phyloP scores from a whole-genome alignment of 805 yeast genomes.

The Candida railenensis region DNA sequence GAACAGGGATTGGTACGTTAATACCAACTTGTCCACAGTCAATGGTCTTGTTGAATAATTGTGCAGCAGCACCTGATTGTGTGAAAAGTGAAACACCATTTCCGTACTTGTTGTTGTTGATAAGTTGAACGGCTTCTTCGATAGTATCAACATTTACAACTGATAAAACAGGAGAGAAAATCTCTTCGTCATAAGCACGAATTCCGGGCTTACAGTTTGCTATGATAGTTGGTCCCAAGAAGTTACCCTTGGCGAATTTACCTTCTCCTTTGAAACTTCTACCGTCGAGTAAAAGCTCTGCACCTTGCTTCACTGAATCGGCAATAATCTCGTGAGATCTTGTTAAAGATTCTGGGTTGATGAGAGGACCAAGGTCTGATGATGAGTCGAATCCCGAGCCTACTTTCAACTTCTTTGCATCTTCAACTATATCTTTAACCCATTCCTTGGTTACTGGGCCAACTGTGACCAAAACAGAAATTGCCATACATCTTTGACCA shows the following conservation, averaged over 20 bases:
- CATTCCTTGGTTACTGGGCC: constrained; percentile 59
- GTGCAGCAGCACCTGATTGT: constrained; percentile 65
- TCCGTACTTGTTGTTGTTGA: constrained; percentile 61
- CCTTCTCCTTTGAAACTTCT: constrained; percentile 42
- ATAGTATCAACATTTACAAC: constrained; percentile 61
- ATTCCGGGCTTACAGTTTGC: constrained; percentile 63
- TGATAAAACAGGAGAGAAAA: constrained; percentile 73
- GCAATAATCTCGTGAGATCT: constrained; percentile 57
- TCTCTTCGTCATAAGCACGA: constrained; percentile 71
- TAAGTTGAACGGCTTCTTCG: constrained; percentile 65
- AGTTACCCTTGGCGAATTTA: constrained; percentile 54
- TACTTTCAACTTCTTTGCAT: constrained; percentile 56
- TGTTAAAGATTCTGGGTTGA: constrained; percentile 55
- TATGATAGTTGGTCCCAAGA: constrained; percentile 69
- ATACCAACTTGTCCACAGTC: constrained; percentile 78
- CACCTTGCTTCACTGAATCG: constrained; percentile 59
- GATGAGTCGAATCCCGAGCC: constrained; percentile 64
- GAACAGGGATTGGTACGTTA: constrained; percentile 79
- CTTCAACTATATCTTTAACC: constrained; percentile 57
- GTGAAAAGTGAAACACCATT: constrained; percentile 74
- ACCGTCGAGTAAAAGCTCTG: constrained; percentile 63
- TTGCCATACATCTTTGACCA: constrained; percentile 82
- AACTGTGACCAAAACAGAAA: constrained; percentile 70
- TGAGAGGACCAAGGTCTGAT: constrained; percentile 74
- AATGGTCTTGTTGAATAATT: constrained; percentile 64